A percentile compares a stretch with the other conserved stretches of the same genome.
phyloP scores from a whole-genome alignment of 495 filamentous ascomycete species.

The Aspergillus campestris region DNA sequence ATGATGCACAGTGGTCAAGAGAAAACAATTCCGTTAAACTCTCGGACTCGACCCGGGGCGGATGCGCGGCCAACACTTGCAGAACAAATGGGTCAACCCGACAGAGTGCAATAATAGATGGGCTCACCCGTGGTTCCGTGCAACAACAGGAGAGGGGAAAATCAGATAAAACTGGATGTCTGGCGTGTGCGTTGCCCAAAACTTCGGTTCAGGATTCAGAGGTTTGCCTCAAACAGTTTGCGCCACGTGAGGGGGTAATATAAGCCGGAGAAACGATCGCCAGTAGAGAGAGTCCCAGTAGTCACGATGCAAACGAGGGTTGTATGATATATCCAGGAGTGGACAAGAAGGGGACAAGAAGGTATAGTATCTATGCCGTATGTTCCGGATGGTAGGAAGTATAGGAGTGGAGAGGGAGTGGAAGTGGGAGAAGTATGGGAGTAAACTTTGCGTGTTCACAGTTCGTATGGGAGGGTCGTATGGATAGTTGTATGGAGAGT shows the following conservation, averaged over 20 bases:
- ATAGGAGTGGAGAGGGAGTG: background rate
- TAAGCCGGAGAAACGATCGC: conserved; percentile 8
- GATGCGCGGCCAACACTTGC: conserved; percentile 11
- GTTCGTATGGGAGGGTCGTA: too few relatives aligned
- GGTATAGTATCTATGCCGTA: too few relatives aligned
- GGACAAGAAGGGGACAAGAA: too few relatives aligned
- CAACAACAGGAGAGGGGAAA: conserved; percentile 28
- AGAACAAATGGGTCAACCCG: conserved; percentile 11
- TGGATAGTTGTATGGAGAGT: too few relatives aligned
- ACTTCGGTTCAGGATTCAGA: conserved; percentile 6
- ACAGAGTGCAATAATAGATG: conserved; percentile 8
- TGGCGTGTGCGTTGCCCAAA: conserved; percentile 4
- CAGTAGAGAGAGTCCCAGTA: conserved; percentile 3
- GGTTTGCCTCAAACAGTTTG: conserved; percentile 8
- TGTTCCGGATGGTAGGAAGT: background rate
- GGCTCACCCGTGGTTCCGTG: conserved; percentile 3
- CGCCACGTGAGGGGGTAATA: conserved; percentile 21
- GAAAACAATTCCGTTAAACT: background rate
- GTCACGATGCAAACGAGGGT: too few relatives aligned
- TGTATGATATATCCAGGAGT: conserved; percentile 3
- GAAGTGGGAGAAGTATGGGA: conserved; percentile 2
- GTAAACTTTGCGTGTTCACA: too few relatives aligned
- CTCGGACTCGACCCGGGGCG: conserved; percentile 13
- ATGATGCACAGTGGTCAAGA: background rate
- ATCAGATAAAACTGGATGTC: conserved; percentile 41